Percentiles rank a stretch among this genome's conserved stretches.
Evolutionary conservation across 495 filamentous ascomycete species (phyloP).

Genomic region (Annulohypoxylon moriforme): DNA sequence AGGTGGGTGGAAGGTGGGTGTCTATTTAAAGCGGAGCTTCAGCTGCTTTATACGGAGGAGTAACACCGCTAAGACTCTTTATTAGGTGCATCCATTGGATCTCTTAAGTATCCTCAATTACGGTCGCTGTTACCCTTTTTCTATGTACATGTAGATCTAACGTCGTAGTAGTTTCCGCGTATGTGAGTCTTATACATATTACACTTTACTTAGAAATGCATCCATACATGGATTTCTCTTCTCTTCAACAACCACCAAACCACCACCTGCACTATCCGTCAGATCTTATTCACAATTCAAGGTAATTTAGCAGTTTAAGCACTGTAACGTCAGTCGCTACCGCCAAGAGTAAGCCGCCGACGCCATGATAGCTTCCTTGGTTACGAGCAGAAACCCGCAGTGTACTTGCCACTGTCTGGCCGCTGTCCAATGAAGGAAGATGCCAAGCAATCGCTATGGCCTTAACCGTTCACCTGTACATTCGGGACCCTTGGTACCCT

Average conservation of each 20-base stretch:
- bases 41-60: slow-evolving; percentile 18
- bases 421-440: slow-evolving; percentile 38
- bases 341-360: slow-evolving; percentile 36
- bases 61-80: slow-evolving; percentile 6
- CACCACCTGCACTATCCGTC: neutral
- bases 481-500: slow-evolving; percentile 15
- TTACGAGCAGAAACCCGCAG: slow-evolving; percentile 5
- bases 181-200: neutral
- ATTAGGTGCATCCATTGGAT: neutral
- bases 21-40: slow-evolving; percentile 33
- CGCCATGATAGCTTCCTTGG: slow-evolving; percentile 27
- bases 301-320: neutral
- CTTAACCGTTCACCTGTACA: slow-evolving; percentile 32
- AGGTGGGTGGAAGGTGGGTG: neutral
- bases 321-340: neutral
- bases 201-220: neutral
- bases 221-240: neutral
- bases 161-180: neutral
- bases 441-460: slow-evolving; percentile 37
- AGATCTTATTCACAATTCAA: neutral
- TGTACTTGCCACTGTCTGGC: too few species aligned
- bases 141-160: neutral
- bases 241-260: slow-evolving; percentile 1
- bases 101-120: neutral
- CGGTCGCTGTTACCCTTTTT: neutral